phyloP scores from a whole-genome alignment of 2,329 filamentous ascomycete species.

The Coniosporium tulheliwenetii region DNA sequence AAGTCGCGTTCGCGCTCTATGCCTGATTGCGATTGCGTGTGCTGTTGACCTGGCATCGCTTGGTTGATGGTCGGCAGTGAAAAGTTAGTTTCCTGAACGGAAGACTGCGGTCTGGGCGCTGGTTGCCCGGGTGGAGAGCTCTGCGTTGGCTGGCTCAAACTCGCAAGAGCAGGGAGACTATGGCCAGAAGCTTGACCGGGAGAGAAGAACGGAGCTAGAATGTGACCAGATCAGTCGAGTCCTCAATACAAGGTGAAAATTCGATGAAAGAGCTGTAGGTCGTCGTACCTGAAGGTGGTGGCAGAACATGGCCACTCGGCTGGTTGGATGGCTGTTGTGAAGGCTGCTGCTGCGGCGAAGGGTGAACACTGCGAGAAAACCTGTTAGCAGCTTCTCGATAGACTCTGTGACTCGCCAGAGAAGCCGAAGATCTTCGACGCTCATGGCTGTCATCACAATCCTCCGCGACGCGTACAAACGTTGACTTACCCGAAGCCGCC shows the following conservation, averaged over 20 bases:
- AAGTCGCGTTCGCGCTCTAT: conserved; percentile 30
- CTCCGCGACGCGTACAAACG: background rate
- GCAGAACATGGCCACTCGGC: conserved; percentile 5
- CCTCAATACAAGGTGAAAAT: background rate
- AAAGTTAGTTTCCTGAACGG: conserved; percentile 5
- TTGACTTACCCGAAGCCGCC: background rate
- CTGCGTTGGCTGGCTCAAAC: conserved; percentile 28
- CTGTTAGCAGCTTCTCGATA: too few relatives aligned
- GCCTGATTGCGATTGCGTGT: conserved; percentile 16
- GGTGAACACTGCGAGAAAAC: background rate
- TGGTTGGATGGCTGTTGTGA: background rate
- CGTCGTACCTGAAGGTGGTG: conserved; percentile 9
- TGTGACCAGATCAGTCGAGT: conserved; percentile 7
- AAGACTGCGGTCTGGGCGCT: too few relatives aligned
- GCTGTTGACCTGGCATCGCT: conserved; percentile 21
- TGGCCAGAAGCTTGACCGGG: conserved; percentile 24
- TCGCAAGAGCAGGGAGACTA: conserved; percentile 26
- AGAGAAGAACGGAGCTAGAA: conserved; percentile 20
- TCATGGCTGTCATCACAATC: too few relatives aligned
- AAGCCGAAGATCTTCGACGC: background rate
- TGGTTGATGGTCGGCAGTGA: conserved; percentile 28
- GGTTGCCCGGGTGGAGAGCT: conserved; percentile 10
- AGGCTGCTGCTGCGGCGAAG: background rate
- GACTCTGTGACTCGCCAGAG: background rate
- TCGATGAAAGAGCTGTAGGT: background rate